Evolutionary conservation across 495 filamentous ascomycete species (phyloP), one percentile per base, ranked within the genome.

Genomic region (Daldinia decipiens): DNA sequence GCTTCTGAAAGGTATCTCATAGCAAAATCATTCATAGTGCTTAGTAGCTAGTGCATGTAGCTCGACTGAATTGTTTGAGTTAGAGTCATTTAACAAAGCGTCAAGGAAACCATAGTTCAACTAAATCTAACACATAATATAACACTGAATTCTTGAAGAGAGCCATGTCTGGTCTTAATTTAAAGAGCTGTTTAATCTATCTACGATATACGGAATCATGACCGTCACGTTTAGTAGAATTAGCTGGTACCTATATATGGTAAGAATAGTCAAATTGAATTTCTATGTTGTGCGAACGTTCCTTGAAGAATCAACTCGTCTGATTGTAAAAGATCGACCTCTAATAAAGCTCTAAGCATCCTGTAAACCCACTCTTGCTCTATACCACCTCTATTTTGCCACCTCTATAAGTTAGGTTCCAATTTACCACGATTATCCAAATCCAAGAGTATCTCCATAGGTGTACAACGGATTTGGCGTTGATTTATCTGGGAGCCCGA

Each of bases 401-500:
- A 24, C 17, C 11, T 47, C 43, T 24, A 24, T 13, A 24, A 21
- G 43, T 47, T 47, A 21, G 9, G 43, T 47, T 24, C 43, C 43
- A 21, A 47, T 47, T 12, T 47, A 47, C 19, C 43, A 19, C 19
- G 0, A 47, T 47, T 47, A 24, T 8, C 13, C 1, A 47, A 47
- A 9, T 24, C 43, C 9, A 47, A n/a, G 17, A 15, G 12, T 24
- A 12, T 6, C 54, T 29, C 24, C 40, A 5, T 5, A 32, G 5
- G 17, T 34, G 7, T 59, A 34, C 24, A 62, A 45, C 21, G 11
- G 19, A 5, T 55, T n/a, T 29, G 19, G 58, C 8, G 6, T 4
- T 36, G 26, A 4, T 39, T 56, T 31, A 72, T 57, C 64, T 64
- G 5, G 70, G 70, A 5, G 70, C 59, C 1, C 61, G 57, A 38